Percentiles rank a stretch among this genome's conserved stretches.
Evolutionary conservation across 2,329 filamentous ascomycete species (phyloP).

Genomic region (Alternaria postmessia): DNA sequence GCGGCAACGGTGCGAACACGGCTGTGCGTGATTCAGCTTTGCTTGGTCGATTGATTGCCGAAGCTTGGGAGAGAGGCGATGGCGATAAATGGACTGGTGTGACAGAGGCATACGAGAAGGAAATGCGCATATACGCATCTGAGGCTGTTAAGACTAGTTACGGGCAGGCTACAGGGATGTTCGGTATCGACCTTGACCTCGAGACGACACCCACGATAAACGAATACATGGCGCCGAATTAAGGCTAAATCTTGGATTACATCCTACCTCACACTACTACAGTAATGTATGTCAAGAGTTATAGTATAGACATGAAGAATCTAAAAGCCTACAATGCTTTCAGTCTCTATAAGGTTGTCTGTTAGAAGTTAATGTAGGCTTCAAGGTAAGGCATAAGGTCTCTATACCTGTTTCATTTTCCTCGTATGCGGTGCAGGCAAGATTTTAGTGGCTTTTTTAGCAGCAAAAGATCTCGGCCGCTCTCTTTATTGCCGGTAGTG

Average conservation of each 20-base stretch:
- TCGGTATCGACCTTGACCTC: constrained; percentile 30
- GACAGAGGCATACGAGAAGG: constrained; percentile 50
- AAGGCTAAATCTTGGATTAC: not conserved
- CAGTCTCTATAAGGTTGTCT: no score
- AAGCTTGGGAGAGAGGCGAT: constrained; percentile 32
- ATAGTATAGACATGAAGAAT: no score
- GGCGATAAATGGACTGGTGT: constrained; percentile 40
- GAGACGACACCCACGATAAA: constrained; percentile 23
- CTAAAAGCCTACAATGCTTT: no score
- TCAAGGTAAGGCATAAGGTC: no score
- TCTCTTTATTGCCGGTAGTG: not conserved
- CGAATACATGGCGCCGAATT: constrained; percentile 31
- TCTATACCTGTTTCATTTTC: no score
- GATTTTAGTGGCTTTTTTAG: not conserved
- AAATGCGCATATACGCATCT: constrained; percentile 48
- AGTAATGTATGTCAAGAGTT: no score
- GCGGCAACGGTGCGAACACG: constrained; percentile 57
- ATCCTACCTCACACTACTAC: no score
- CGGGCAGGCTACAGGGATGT: constrained; percentile 32
- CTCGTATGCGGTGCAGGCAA: not conserved
- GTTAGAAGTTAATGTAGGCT: no score
- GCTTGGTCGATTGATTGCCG: constrained; percentile 50
- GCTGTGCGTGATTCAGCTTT: constrained; percentile 54
- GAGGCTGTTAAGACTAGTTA: constrained; percentile 63
- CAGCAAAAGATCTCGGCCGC: not conserved